Evolutionary conservation across 2,329 filamentous ascomycete genomes (phyloP).

Genomic region (Diaporthe australafricana): DNA sequence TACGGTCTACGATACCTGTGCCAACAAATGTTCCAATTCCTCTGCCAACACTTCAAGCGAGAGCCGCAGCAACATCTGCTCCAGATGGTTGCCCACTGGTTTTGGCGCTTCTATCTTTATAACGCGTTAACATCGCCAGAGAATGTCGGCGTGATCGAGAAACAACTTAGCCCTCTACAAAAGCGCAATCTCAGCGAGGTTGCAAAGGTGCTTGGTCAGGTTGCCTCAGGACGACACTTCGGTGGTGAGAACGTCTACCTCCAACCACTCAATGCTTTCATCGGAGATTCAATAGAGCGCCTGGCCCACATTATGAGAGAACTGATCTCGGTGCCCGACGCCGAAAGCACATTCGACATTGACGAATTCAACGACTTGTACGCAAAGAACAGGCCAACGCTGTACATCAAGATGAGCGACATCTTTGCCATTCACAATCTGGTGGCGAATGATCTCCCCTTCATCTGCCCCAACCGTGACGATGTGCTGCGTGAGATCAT

Average conservation of each 20-base stretch:
- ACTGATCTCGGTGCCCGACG: slow-evolving; percentile 85
- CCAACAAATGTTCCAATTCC: slow-evolving; percentile 83
- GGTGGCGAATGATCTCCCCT: slow-evolving; percentile 80
- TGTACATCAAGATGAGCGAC: slow-evolving; percentile 99
- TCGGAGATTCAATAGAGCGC: slow-evolving; percentile 85
- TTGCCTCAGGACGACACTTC: slow-evolving; percentile 89
- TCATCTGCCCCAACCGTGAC: slow-evolving; percentile 83
- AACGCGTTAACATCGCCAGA: slow-evolving; percentile 91
- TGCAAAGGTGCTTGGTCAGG: slow-evolving; percentile 89
- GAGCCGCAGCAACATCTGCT: slow-evolving; percentile 83
- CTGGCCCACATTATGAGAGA: slow-evolving; percentile 80
- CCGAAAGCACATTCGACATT: slow-evolving; percentile 94
- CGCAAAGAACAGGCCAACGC: slow-evolving; percentile 92
- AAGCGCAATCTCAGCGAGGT: slow-evolving; percentile 94
- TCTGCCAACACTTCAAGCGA: slow-evolving; percentile 81
- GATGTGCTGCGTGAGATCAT: slow-evolving; percentile 92
- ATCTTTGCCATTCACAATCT: slow-evolving; percentile 96
- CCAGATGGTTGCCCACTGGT: slow-evolving; percentile 88
- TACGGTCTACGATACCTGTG: slow-evolving; percentile 92
- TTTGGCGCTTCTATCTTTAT: slow-evolving; percentile 94
- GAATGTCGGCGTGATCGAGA: slow-evolving; percentile 92
- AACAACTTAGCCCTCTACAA: slow-evolving; percentile 87
- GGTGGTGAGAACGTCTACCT: slow-evolving; percentile 95
- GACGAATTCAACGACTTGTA: slow-evolving; percentile 99
- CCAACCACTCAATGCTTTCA: slow-evolving; percentile 92